Conservation (phyloP, 768 basidiomycete genomes). For the Auriscalpium microsporum region DNA sequence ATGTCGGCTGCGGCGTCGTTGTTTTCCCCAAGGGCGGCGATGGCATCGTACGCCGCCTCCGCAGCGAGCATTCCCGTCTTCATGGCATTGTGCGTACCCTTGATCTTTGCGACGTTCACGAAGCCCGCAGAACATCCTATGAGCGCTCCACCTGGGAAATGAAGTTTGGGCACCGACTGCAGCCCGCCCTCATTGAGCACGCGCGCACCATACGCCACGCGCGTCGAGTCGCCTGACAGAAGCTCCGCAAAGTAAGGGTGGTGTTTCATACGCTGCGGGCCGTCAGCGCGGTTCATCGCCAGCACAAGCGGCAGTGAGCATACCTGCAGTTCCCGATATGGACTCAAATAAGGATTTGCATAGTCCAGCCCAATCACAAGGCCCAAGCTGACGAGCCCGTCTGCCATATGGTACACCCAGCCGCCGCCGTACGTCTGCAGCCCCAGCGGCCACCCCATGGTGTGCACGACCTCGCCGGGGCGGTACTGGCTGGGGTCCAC, state of each 20-base stretch:
- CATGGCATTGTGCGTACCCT: constrained; percentile 98
- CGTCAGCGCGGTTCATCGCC: neutral
- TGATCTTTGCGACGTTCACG: constrained; percentile 95
- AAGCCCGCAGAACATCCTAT: constrained; percentile 96
- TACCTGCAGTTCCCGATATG: constrained; percentile 90
- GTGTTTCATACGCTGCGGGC: constrained; percentile 80
- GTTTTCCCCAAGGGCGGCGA: constrained; percentile 29
- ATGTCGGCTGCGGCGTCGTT: constrained; percentile 41
- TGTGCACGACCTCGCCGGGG: constrained; percentile 85
- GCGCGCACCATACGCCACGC: constrained; percentile 87
- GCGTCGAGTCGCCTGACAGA: constrained; percentile 59
- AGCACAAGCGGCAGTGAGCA: constrained; percentile 14
- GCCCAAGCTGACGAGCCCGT: constrained; percentile 82
- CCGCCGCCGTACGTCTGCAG: constrained; percentile 81
- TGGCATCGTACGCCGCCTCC: constrained; percentile 68
- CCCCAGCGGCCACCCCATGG: constrained; percentile 89
- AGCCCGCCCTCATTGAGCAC: constrained; percentile 89
- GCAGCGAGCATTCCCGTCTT: constrained; percentile 97
- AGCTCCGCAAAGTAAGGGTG: constrained; percentile 87
- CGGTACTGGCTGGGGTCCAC: constrained; percentile 55
- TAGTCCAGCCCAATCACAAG: constrained; percentile 94
- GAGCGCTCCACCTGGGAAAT: constrained; percentile 91
- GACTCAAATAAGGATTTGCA: constrained; percentile 84
- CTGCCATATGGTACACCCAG: constrained; percentile 94
- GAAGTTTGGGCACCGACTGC: constrained; percentile 77